Percentiles rank a stretch among this genome's conserved stretches.
Evolutionary conservation across 371 early-diverging fungal species (phyloP).

Genomic region (Mucor mucedo): DNA sequence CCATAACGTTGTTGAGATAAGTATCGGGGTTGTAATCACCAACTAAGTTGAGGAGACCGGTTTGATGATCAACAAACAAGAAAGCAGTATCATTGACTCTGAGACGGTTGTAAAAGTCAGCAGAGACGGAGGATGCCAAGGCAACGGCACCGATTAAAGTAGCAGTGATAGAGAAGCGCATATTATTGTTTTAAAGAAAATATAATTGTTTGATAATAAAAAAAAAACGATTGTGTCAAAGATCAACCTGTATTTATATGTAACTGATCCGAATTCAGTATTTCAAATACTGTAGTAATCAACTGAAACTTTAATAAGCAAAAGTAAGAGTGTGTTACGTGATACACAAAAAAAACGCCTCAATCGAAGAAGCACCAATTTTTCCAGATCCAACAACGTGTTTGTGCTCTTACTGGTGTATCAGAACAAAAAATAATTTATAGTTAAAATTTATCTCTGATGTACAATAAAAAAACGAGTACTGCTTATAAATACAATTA

Average conservation of each 20-base stretch:
- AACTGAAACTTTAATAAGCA: too few relatives aligned
- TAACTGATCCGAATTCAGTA: neutral
- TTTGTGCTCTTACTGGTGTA: too few relatives aligned
- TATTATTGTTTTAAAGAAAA: neutral
- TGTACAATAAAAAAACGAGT: too few relatives aligned
- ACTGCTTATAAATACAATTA: too few relatives aligned
- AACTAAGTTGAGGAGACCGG: conserved; percentile 33
- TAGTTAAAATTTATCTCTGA: too few relatives aligned
- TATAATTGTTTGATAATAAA: neutral
- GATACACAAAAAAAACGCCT: too few relatives aligned
- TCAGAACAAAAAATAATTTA: too few relatives aligned
- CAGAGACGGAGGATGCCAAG: conserved; percentile 21
- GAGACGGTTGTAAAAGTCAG: conserved; percentile 30
- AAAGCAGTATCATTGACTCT: conserved; percentile 26
- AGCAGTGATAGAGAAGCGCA: conserved; percentile 29
- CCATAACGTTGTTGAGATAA: conserved; percentile 34
- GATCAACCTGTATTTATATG: neutral
- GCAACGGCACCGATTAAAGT: conserved; percentile 24
- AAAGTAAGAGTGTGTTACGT: too few relatives aligned
- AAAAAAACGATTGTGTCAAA: neutral
- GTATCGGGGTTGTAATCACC: conserved; percentile 28
- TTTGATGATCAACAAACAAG: conserved; percentile 39
- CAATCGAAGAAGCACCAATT: too few relatives aligned
- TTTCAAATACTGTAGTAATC: too few relatives aligned
- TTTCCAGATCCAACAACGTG: too few relatives aligned